A percentile compares a stretch with the other conserved stretches of the same genome.
These are phyloP conservation scores for Kodamaea sagamina DNA, from an alignment of 805 yeast genomes.

Conservation along the genomic window DNA sequence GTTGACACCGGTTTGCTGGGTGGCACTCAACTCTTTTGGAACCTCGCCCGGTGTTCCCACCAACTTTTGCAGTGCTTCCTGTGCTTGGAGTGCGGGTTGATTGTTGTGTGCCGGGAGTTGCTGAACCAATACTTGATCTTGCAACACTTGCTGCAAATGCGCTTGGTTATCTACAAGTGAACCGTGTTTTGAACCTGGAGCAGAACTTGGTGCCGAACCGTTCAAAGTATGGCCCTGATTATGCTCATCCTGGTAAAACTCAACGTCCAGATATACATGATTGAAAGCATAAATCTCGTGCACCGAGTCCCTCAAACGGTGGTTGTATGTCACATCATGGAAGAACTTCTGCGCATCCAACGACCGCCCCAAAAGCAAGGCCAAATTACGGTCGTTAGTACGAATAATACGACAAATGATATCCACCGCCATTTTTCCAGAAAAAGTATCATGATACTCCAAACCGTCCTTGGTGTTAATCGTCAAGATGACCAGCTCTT, in stretches of 20 bases:
- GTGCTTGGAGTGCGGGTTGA: conserved; percentile 20
- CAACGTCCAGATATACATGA: conserved; percentile 51
- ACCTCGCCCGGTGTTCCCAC: not conserved
- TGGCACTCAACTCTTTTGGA: conserved; percentile 13
- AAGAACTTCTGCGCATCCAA: conserved; percentile 92
- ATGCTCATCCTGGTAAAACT: conserved; percentile 40
- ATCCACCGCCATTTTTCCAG: conserved; percentile 93
- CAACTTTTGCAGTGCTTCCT: conserved; percentile 16
- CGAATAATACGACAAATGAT: conserved; percentile 81
- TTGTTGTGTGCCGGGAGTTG: conserved; percentile 23
- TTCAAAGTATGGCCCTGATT: conserved; percentile 16
- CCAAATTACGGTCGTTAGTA: conserved; percentile 89
- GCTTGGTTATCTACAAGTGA: conserved; percentile 24
- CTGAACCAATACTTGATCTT: conserved; percentile 21
- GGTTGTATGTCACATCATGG: conserved; percentile 95
- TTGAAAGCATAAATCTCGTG: conserved; percentile 86
- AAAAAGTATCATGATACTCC: conserved; percentile 88
- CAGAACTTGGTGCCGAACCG: too few species aligned
- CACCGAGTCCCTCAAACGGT: conserved; percentile 82
- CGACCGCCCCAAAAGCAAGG: conserved; percentile 84
- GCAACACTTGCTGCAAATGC: conserved; percentile 17
- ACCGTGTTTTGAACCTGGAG: conserved; percentile 37
- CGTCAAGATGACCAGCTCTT: conserved; percentile 66
- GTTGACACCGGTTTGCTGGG: conserved; percentile 53
- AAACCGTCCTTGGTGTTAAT: conserved; percentile 88